Conservation (phyloP, 169 alveolate species). For the Eimeria tenella region DNA sequence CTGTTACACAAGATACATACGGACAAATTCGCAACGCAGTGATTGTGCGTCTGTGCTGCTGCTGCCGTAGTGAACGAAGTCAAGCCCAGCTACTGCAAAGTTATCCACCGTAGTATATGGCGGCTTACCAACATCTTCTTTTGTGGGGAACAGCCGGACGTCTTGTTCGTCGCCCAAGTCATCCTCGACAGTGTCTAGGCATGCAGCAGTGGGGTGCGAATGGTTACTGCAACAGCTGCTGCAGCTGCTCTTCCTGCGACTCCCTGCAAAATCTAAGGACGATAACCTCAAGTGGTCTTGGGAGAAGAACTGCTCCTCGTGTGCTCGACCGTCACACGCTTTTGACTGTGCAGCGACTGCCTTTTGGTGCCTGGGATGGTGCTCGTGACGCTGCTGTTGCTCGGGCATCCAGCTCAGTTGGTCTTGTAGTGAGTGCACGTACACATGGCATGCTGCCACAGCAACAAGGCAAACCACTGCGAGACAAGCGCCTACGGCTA, state of each 20-base stretch:
- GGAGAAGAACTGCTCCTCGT: neutral
- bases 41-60: neutral
- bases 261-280: neutral
- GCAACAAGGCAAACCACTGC: constrained; percentile 53
- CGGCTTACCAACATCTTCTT: constrained; percentile 53
- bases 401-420: neutral
- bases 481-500: constrained; percentile 29
- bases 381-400: neutral
- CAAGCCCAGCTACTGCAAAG: neutral
- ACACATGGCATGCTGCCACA: constrained; percentile 50
- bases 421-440: constrained; percentile 39
- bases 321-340: neutral
- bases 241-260: neutral
- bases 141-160: constrained; percentile 11
- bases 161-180: constrained; percentile 37
- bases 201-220: neutral
- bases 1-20: constrained; percentile 25
- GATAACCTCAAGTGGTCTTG: neutral
- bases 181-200: neutral
- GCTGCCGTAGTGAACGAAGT: neutral
- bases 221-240: constrained; percentile 30
- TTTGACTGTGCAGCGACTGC: neutral
- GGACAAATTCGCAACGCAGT: neutral
- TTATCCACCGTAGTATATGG: neutral
- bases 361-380: neutral